Percentiles rank a stretch among this genome's conserved stretches.
Evolutionary conservation across 257 asterid species (phyloP).

Genomic region (Datura wrightii): DNA sequence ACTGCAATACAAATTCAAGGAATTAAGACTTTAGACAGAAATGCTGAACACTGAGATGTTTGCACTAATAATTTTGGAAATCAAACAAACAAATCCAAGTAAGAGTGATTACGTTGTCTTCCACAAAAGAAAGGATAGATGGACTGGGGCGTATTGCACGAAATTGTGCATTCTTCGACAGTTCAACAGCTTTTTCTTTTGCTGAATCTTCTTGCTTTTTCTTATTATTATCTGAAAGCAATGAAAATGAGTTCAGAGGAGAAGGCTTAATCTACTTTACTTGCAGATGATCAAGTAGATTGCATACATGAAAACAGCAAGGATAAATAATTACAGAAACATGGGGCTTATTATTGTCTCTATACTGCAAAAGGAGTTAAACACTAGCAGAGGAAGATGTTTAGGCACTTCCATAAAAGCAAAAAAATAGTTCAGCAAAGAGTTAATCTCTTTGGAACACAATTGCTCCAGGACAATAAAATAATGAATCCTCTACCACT

Average conservation of each 20-base stretch:
- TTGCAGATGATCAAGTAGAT: background rate
- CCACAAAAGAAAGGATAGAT: slow-evolving; percentile 91
- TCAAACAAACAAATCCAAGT: slow-evolving; percentile 40
- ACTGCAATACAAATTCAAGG: slow-evolving; percentile 50
- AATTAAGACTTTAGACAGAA: background rate
- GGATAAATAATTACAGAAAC: background rate
- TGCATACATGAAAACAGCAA: slow-evolving; percentile 2
- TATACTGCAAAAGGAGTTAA: background rate
- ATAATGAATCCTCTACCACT: background rate
- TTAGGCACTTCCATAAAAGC: background rate
- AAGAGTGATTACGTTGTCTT: slow-evolving; percentile 73
- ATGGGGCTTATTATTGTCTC: background rate
- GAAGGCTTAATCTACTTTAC: background rate
- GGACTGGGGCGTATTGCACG: slow-evolving; percentile 90
- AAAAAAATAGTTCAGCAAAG: slow-evolving; percentile 11
- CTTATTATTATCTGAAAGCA: slow-evolving; percentile 57
- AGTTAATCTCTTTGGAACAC: background rate
- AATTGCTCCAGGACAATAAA: background rate
- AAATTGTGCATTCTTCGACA: slow-evolving; percentile 91
- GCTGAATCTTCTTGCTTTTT: slow-evolving; percentile 52
- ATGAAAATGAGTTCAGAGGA: slow-evolving; percentile 34
- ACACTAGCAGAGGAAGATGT: background rate
- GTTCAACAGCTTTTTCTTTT: slow-evolving; percentile 49
- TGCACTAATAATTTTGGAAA: slow-evolving; percentile 29
- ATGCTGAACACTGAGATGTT: slow-evolving; percentile 19